Percentiles rank a stretch among this genome's conserved stretches.
These are phyloP conservation scores for Suillus placidus DNA, from an alignment of 768 basidiomycete genomes.

Conservation along the genomic window DNA sequence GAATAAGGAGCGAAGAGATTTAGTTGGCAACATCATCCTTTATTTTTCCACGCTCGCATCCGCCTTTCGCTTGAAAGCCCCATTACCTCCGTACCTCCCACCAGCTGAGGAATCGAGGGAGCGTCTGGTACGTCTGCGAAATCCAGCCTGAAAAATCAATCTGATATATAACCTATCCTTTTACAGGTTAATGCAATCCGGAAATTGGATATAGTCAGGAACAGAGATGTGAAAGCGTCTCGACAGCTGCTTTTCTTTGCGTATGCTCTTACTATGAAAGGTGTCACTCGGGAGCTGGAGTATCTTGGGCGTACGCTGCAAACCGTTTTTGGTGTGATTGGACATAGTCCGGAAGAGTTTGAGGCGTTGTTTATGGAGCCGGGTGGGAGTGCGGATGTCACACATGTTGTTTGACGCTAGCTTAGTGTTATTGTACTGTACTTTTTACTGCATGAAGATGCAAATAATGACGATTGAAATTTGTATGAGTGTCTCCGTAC, in stretches of 20 bases:
- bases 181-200: conserved; percentile 80
- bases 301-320: conserved; percentile 80
- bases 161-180: conserved; percentile 1
- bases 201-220: conserved; percentile 84
- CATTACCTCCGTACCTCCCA: conserved; percentile 94
- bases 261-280: conserved; percentile 92
- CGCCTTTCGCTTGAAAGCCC: conserved; percentile 83
- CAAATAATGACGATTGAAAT: background rate
- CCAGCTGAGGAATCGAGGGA: conserved; percentile 87
- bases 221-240: conserved; percentile 78
- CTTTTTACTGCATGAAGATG: background rate
- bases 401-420: conserved; percentile 15
- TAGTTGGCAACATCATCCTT: conserved; percentile 94
- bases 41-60: conserved; percentile 82
- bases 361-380: conserved; percentile 66
- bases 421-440: background rate
- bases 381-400: conserved; percentile 9
- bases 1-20: conserved; percentile 84
- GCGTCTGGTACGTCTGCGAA: conserved; percentile 58
- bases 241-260: conserved; percentile 91
- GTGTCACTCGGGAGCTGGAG: conserved; percentile 89
- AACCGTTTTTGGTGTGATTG: conserved; percentile 91
- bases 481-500: background rate
- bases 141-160: background rate
- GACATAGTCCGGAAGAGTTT: conserved; percentile 79